A percentile compares a stretch with the other conserved stretches of the same genome.
Evolutionary conservation across 2,329 filamentous ascomycete genomes (phyloP).

Genomic region (Plenodomus lindquistii): DNA sequence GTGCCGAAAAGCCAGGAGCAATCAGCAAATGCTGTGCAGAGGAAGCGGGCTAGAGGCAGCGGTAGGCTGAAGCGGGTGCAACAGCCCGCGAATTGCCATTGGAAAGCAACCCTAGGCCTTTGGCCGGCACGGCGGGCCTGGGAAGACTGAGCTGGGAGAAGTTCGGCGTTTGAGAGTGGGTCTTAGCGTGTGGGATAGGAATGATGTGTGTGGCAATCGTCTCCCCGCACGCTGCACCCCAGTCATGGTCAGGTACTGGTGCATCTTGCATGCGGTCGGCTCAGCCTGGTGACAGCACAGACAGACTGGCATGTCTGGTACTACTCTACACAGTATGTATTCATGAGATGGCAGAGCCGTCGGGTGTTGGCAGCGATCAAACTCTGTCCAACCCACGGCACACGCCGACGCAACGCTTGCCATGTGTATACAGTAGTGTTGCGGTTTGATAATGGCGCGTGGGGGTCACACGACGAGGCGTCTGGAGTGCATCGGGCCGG

Average conservation of each 20-base stretch:
- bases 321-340: too few species aligned
- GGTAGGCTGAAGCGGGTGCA: slow-evolving; percentile 16
- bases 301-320: not conserved
- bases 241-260: slow-evolving; percentile 35
- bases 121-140: slow-evolving; percentile 15
- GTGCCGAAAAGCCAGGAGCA: slow-evolving; percentile 19
- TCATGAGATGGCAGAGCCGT: too few species aligned
- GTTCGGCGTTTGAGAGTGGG: slow-evolving; percentile 41
- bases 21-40: slow-evolving; percentile 24
- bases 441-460: slow-evolving; percentile 44
- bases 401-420: too few species aligned
- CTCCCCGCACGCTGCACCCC: slow-evolving; percentile 39
- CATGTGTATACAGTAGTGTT: too few species aligned
- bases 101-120: slow-evolving; percentile 2
- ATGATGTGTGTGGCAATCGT: slow-evolving; percentile 30
- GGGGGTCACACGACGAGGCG: slow-evolving; percentile 32
- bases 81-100: slow-evolving; percentile 21
- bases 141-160: slow-evolving; percentile 7
- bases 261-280: slow-evolving; percentile 23
- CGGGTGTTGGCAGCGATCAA: not conserved
- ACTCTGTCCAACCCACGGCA: not conserved
- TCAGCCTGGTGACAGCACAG: slow-evolving; percentile 24
- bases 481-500: slow-evolving; percentile 15
- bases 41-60: slow-evolving; percentile 17
- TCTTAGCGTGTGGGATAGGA: slow-evolving; percentile 41